A percentile compares a stretch with the other conserved stretches of the same genome.
Evolutionary conservation across 257 asterid genomes (phyloP).

Genomic region (Rubia yunnanensis): DNA sequence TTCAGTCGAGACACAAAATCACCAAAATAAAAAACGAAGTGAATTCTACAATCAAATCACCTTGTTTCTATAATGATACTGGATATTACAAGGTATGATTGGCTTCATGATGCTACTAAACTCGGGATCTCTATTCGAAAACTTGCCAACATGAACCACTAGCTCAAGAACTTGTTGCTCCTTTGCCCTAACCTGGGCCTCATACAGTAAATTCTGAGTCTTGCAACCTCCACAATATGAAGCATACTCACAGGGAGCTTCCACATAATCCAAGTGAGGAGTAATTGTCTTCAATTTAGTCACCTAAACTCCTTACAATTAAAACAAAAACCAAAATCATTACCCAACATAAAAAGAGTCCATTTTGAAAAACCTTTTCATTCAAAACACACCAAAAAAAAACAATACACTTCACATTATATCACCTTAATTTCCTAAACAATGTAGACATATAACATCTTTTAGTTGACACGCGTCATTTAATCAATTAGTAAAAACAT

Average conservation of each 20-base stretch:
- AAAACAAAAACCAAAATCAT: constrained; percentile 13
- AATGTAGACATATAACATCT: too few species aligned
- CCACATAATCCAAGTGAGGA: constrained; percentile 68
- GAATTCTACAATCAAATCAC: constrained; percentile 17
- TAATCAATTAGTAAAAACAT: background rate
- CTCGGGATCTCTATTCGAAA: constrained; percentile 43
- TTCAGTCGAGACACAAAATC: background rate
- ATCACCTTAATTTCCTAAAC: too few species aligned
- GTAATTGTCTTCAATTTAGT: constrained; percentile 64
- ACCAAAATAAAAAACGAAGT: too few species aligned
- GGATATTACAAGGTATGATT: constrained; percentile 85
- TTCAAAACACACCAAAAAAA: background rate
- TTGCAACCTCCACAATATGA: constrained; percentile 93
- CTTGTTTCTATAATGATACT: constrained; percentile 87
- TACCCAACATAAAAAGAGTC: background rate
- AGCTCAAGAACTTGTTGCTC: constrained; percentile 81
- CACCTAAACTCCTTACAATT: constrained; percentile 45
- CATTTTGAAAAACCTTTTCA: too few species aligned
- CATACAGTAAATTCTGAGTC: constrained; percentile 74
- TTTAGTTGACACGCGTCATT: too few species aligned
- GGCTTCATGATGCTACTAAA: constrained; percentile 53
- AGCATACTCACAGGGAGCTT: constrained; percentile 89
- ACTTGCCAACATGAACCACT: constrained; percentile 70
- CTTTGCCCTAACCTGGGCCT: constrained; percentile 75
- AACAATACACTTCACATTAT: too few species aligned